Evolutionary conservation across 225 moss, liverwort and hornwort species (phyloP).

Genomic region (Marchantia paleacea): DNA sequence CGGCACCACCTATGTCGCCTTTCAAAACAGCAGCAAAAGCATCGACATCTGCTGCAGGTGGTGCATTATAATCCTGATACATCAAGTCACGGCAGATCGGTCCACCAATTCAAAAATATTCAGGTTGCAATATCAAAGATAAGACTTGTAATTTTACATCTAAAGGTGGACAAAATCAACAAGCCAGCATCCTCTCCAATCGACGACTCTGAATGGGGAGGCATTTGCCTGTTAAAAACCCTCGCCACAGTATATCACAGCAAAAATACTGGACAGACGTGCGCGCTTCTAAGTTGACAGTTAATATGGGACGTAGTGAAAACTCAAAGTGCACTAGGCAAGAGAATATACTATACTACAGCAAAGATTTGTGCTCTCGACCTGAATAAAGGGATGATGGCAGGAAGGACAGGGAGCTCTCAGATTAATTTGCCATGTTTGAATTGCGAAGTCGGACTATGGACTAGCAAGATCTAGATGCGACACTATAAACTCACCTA

Average conservation of each 20-base stretch:
- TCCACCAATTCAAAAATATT: neutral
- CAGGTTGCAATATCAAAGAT: neutral
- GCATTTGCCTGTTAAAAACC: neutral
- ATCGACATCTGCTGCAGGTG: constrained; percentile 60
- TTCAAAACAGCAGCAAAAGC: constrained; percentile 72
- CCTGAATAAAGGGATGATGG: neutral
- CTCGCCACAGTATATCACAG: neutral
- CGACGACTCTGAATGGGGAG: neutral
- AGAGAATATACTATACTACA: neutral
- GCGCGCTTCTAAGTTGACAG: neutral
- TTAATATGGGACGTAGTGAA: neutral
- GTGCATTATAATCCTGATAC: constrained; percentile 52
- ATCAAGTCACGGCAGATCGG: neutral
- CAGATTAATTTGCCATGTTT: neutral
- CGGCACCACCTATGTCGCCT: constrained; percentile 74
- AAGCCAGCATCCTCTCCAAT: neutral
- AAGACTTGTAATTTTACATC: neutral
- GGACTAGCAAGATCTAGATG: neutral
- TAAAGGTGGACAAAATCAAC: neutral
- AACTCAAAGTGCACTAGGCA: neutral
- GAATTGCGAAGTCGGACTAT: neutral
- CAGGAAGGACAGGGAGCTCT: neutral
- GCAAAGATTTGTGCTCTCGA: neutral
- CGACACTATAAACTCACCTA: neutral
- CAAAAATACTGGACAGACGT: neutral